Evolutionary conservation across 352 stramenopile genomes (phyloP), one percentile per base, ranked within the genome.

Genomic region (Globisporangium yorkense): DNA sequence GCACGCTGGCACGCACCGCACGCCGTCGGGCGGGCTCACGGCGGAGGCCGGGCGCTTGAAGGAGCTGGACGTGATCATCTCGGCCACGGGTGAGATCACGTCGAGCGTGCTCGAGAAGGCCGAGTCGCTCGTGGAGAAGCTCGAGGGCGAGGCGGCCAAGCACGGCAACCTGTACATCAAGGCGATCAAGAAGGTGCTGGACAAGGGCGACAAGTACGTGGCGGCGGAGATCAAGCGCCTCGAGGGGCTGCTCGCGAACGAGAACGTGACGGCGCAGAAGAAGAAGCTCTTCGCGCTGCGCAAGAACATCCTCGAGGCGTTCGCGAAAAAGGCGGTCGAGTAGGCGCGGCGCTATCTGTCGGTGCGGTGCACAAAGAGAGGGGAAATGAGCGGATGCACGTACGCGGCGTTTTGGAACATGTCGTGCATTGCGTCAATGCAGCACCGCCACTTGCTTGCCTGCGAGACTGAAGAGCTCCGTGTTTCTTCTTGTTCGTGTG

Each of bases 131-230:
- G 81, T 94, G 2, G 80, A 90, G 50, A 78, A 72, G 48, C 69
- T 95, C 46, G 73, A 79, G 50, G 85, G 80, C 51, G 74, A 76
- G 20, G 70, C 74, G 3, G 73, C 80, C 57, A 93, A 91, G 71
- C 70, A 93, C 64, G 85, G 84, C 48, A 80, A 87, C 62, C 62
- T 94, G 40, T 96, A 96, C 66, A 48, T 96, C 45, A 95, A 95
- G 77, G 80, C 82, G 40, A 92, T 95, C 51, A 93, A 94, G 77
- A 96, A 97, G 80, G 78, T 97, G 50, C 61, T 95, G 16, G 75
- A 77, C 35, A 96, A 96, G 75, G 89, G 89, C 54, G 66, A 77
- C 12, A 74, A 71, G 50, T 97, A 96, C 76, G 74, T 96, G 27
- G 69, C 84, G 13, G 67, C 66, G 31, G 89, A 97, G 75, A 88